Evolutionary conservation across 352 stramenopile genomes (phyloP), one percentile per base, ranked within the genome.

Genomic region (Aphanomyces cochlioides): DNA sequence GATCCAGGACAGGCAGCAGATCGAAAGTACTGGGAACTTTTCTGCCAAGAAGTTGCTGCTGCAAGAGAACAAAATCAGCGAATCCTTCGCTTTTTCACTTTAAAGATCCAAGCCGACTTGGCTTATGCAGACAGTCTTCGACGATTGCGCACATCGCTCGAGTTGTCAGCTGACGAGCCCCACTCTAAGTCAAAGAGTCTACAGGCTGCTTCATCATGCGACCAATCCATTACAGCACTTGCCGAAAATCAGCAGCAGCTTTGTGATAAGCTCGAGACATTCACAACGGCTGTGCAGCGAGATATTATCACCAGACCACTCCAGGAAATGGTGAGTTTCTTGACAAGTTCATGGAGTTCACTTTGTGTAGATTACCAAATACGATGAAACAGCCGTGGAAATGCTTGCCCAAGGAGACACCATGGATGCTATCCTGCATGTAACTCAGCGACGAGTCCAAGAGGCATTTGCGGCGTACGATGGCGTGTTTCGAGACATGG

Each of bases 191-290:
- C 19, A 45, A 79, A 79, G 41, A 61, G 43, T 40, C 28, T 61
- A 0, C 74, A 77, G 13, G 66, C 50, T 37, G 43, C 78, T 69
- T 88, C 82, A 38, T 89, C 85, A 0, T 83, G 83, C 34, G 73
- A 79, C 17, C 88, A 86, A 57, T 83, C 84, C 19, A 67, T 93
- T 13, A 80, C 85, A 64, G 77, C 76, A 1, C 64, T 90, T 7
- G 84, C 80, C 10, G 83, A 93, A 69, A 78, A 85, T 37, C 86
- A 94, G 76, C 83, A 91, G 72, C 82, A 91, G 74, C 64, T 91
- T 17, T 80, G 80, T 7, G 84, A 94, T 21, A 94, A 94, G 73
- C 56, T 92, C 28, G 74, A 85, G 60, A 84, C 90, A 66, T 83
- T 92, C n/a, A 82, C 84, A 17, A 87, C 75, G 21, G 79, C 87